Evolutionary conservation across 192 early-diverging fungal genomes (phyloP).

Genomic region (Cladochytrium replicatum): DNA sequence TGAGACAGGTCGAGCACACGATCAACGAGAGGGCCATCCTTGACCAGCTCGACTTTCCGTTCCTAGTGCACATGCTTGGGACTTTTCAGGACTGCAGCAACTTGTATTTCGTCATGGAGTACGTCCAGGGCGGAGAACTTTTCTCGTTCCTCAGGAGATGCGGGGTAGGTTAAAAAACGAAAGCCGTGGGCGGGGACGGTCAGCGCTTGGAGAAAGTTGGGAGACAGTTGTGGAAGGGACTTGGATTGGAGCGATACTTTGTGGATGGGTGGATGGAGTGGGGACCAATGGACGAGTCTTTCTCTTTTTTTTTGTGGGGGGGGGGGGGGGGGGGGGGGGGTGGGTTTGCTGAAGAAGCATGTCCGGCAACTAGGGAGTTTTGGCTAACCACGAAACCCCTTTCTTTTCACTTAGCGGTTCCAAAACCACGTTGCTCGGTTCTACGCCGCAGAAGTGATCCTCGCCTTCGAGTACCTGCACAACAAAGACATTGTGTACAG

Average conservation of each 20-base stretch:
- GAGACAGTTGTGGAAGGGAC: too few species aligned
- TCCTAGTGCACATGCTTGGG: conserved; percentile 85
- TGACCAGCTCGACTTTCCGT: conserved; percentile 80
- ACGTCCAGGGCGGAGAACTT: conserved; percentile 91
- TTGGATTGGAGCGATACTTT: too few species aligned
- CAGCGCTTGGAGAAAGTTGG: too few species aligned
- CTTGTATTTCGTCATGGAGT: conserved; percentile 93
- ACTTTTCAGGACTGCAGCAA: conserved; percentile 89
- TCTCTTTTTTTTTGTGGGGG: too few species aligned
- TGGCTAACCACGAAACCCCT: too few species aligned
- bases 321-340: too few species aligned
- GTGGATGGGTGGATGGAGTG: too few species aligned
- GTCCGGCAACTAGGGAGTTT: too few species aligned
- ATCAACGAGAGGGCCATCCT: conserved; percentile 94
- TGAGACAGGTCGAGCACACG: conserved; percentile 96
- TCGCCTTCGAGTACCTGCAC: conserved; percentile 86
- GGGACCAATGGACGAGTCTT: too few species aligned
- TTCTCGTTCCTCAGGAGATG: conserved; percentile 84
- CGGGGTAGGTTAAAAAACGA: conserved; percentile 52
- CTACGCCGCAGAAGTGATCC: conserved; percentile 79
- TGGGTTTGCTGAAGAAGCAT: too few species aligned
- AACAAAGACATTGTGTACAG: conserved; percentile 80
- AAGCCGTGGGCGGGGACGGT: too few species aligned
- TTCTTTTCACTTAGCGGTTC: conserved; percentile 54
- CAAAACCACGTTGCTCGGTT: conserved; percentile 79